Evolutionary conservation across 2,329 filamentous ascomycete species (phyloP), one percentile per base, ranked within the genome.

Genomic region (Dactylonectria estremocensis): DNA sequence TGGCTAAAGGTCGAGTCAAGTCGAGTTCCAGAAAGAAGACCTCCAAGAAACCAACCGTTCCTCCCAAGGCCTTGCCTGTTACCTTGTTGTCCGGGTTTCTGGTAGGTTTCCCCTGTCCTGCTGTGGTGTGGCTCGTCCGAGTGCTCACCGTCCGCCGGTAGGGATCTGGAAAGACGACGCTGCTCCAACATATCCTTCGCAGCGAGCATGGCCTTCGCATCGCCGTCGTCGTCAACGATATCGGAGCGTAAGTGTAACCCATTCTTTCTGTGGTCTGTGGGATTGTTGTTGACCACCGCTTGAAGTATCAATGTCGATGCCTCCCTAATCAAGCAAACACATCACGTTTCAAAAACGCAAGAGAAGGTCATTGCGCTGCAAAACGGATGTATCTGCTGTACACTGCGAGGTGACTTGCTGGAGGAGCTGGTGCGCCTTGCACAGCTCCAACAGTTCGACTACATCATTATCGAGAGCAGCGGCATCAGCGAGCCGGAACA

Each of bases 381-480:
- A 74, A 93, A 93, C 68, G 91, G 92, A 10, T 94, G 92, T 71
- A 94, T 94, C 73, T 94, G 92, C 82, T 94, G 92, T 73, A 94
- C 91, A 0, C 83, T 94, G 0, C 89, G 92, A 3, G 91, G 91
- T 1, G 92, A 94, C 63, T 80, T 94, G 1, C 85, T 94, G 0
- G 88, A 92, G 66, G 92, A 94, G 76, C 85, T 94, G 0, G 91
- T 91, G 1, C 86, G 86, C 1, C 83, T 94, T 1, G 77, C 91
- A 0, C 87, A 90, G 74, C 84, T 89, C 1, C 85, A 89, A 18
- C 82, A 86, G 56, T 91, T 93, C 43, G 90, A 94, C 76, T 93
- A 94, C 76, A 88, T 93, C 28, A 83, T 93, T 45, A 91, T 93
- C 48, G 91, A 93, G 78, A 92, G 90, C 75, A 91, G 87, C 2